These are phyloP conservation scores for Albugo laibachii DNA, from an alignment of 352 stramenopile species.

Conservation along the genomic window DNA sequence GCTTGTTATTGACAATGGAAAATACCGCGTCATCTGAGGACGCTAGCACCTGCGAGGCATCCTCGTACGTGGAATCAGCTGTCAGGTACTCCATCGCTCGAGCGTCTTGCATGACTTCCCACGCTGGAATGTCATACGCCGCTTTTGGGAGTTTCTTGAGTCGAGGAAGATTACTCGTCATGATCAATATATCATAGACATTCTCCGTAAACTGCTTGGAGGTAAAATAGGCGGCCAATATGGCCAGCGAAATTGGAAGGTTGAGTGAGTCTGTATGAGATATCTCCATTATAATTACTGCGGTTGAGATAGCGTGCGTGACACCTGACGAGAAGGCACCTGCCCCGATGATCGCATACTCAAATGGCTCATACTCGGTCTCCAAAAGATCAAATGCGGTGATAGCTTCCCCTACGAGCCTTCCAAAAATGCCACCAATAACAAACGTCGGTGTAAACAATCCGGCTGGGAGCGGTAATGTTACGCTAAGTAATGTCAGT, in stretches of 20 bases:
- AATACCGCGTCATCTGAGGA: constrained; percentile 40
- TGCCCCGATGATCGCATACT: constrained; percentile 85
- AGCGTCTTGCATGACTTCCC: constrained; percentile 71
- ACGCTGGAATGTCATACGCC: constrained; percentile 62
- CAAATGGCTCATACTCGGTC: constrained; percentile 73
- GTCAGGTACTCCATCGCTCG: constrained; percentile 36
- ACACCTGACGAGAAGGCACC: constrained; percentile 81
- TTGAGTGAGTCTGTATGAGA: constrained; percentile 72
- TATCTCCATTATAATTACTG: constrained; percentile 89
- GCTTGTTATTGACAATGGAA: constrained; percentile 43
- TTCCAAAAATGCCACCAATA: constrained; percentile 65
- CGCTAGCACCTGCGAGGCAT: constrained; percentile 26
- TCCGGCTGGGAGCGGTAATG: constrained; percentile 50
- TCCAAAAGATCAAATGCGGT: constrained; percentile 28
- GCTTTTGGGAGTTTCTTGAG: constrained; percentile 69
- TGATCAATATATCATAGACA: constrained; percentile 81
- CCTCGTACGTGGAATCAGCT: constrained; percentile 46
- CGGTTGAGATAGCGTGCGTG: constrained; percentile 83
- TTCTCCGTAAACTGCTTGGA: constrained; percentile 81
- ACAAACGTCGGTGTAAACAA: constrained; percentile 75
- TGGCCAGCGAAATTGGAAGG: constrained; percentile 72
- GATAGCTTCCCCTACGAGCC: constrained; percentile 58
- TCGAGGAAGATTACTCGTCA: constrained; percentile 49
- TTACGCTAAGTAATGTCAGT: constrained; percentile 57
- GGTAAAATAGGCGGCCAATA: constrained; percentile 81